Evolutionary conservation across 2,329 filamentous ascomycete genomes (phyloP).

Genomic region (Aspergillus sp.): DNA sequence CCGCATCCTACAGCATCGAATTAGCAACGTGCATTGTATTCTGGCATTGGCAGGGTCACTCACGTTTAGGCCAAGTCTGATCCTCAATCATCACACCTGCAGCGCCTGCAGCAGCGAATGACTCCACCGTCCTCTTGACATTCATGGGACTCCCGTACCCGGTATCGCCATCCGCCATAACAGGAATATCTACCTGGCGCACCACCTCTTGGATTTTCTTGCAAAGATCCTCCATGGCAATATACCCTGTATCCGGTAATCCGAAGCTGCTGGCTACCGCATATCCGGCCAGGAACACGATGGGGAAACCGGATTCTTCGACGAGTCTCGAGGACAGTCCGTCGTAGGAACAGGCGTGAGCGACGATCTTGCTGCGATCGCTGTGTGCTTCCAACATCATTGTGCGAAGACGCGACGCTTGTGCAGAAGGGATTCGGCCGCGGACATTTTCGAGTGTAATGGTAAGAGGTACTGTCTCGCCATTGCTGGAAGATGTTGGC

Average conservation of each 20-base stretch:
- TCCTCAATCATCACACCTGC: slow-evolving; percentile 48
- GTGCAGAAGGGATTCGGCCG: slow-evolving; percentile 39
- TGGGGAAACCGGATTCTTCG: slow-evolving; percentile 49
- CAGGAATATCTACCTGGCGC: slow-evolving; percentile 39
- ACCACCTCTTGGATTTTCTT: slow-evolving; percentile 46
- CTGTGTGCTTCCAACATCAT: slow-evolving; percentile 37
- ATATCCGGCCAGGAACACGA: slow-evolving; percentile 48
- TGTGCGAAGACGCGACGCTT: slow-evolving; percentile 34
- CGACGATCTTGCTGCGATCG: slow-evolving; percentile 47
- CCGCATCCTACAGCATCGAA: slow-evolving; percentile 36
- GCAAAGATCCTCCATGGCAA: slow-evolving; percentile 49
- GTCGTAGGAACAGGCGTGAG: slow-evolving; percentile 47
- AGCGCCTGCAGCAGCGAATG: slow-evolving; percentile 43
- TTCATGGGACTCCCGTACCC: slow-evolving; percentile 52
- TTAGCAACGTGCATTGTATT: neutral
- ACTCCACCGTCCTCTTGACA: slow-evolving; percentile 48
- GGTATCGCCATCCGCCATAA: slow-evolving; percentile 51
- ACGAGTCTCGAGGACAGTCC: slow-evolving; percentile 46
- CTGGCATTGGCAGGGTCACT: slow-evolving; percentile 7
- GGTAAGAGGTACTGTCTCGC: neutral
- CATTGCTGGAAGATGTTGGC: neutral
- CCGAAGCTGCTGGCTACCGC: slow-evolving; percentile 42
- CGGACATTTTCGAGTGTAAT: slow-evolving; percentile 30
- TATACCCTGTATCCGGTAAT: slow-evolving; percentile 51
- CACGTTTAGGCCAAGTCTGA: slow-evolving; percentile 52